A percentile compares a stretch with the other conserved stretches of the same genome.
Conservation (phyloP, 768 basidiomycete genomes). For the Neoboletus magnificus region DNA sequence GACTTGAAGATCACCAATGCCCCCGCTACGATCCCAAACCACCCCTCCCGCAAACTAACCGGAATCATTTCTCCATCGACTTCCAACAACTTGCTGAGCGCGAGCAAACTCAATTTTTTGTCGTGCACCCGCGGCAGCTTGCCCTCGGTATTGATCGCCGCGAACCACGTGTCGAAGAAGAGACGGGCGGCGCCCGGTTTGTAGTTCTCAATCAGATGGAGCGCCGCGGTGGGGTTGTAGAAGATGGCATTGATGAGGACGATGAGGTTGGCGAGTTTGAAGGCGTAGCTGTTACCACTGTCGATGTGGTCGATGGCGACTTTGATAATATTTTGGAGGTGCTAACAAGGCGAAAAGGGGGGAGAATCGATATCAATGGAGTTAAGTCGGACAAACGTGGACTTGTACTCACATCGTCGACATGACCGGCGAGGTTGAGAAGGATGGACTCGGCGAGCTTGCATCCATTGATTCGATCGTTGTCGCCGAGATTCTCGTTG, state of each 20-base stretch:
- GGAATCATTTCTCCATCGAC: slow-evolving; percentile 58
- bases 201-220: slow-evolving; percentile 68
- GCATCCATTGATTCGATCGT: slow-evolving; percentile 79
- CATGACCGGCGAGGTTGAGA: slow-evolving; percentile 70
- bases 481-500: slow-evolving; percentile 72
- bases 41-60: slow-evolving; percentile 59
- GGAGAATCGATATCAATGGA: neutral
- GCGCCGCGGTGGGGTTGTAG: slow-evolving; percentile 77
- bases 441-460: slow-evolving; percentile 82
- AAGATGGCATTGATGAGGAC: slow-evolving; percentile 79
- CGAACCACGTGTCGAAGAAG: slow-evolving; percentile 90
- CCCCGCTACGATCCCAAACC: slow-evolving; percentile 72
- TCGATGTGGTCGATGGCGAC: slow-evolving; percentile 60
- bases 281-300: slow-evolving; percentile 55
- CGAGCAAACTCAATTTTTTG: slow-evolving; percentile 78
- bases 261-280: slow-evolving; percentile 77
- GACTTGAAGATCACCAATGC: slow-evolving; percentile 72
- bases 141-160: slow-evolving; percentile 54
- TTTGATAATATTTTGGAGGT: slow-evolving; percentile 60
- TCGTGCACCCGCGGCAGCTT: slow-evolving; percentile 84
- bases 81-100: slow-evolving; percentile 76
- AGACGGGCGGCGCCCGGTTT: slow-evolving; percentile 56
- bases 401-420: slow-evolving; percentile 64
- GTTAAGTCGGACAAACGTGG: neutral
- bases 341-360: slow-evolving; percentile 35